Evolutionary conservation across 345 rosid species (phyloP).

Genomic region (Orychophragmus violaceus): DNA sequence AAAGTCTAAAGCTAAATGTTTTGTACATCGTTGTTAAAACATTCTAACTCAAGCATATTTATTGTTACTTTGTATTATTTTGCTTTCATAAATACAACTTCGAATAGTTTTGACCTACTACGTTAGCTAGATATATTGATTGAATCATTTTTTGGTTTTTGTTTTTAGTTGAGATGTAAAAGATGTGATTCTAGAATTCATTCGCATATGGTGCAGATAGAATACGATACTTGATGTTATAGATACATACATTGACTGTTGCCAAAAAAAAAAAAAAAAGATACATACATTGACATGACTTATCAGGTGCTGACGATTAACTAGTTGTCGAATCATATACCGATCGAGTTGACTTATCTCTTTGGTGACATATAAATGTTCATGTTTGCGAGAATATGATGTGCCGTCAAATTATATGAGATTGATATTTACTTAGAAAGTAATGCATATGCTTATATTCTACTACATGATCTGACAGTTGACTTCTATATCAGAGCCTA

Average conservation of each 20-base stretch:
- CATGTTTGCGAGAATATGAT: conserved; percentile 16
- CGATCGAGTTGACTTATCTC: conserved; percentile 29
- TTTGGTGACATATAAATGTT: background rate
- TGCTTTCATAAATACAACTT: background rate
- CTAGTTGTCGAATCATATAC: conserved; percentile 30
- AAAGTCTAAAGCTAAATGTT: background rate
- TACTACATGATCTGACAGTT: conserved; percentile 17
- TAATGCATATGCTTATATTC: conserved; percentile 8
- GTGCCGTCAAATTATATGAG: background rate
- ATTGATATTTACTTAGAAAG: conserved; percentile 4
- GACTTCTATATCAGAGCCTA: conserved; percentile 13
- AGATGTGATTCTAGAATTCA: conserved; percentile 12
- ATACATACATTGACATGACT: conserved; percentile 19
- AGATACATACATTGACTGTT: too few species aligned
- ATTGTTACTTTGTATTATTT: background rate
- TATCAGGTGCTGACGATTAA: conserved; percentile 21
- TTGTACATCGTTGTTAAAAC: background rate
- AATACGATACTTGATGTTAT: conserved; percentile 21
- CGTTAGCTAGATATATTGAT: too few species aligned
- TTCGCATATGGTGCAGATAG: conserved; percentile 20
- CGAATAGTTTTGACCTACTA: background rate
- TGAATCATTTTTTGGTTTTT: background rate
- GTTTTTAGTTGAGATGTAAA: background rate
- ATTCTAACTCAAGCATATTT: background rate
- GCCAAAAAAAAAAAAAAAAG: too few species aligned